phyloP scores from a whole-genome alignment of 805 yeast species.

The Kluyveromyces nonfermentans region DNA sequence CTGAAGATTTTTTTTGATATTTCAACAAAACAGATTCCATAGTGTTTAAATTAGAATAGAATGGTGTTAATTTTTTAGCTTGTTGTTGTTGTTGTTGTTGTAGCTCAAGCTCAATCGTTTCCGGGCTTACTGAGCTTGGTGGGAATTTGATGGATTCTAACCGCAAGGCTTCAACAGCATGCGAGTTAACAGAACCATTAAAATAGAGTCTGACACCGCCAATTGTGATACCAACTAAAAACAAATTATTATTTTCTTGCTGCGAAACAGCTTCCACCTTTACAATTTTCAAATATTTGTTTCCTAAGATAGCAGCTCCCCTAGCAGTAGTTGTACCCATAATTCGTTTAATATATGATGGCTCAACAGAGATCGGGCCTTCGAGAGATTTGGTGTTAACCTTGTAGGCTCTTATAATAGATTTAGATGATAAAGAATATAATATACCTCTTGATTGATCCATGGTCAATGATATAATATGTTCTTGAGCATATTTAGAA shows the following conservation, averaged over 20 bases:
- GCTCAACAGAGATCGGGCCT: conserved; percentile 31
- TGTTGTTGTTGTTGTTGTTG: conserved; percentile 33
- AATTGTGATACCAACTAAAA: conserved; percentile 67
- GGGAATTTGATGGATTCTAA: conserved; percentile 51
- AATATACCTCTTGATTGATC: conserved; percentile 72
- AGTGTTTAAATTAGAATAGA: conserved; percentile 20
- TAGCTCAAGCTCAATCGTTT: conserved; percentile 24
- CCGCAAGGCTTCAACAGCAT: conserved; percentile 33
- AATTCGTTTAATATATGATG: conserved; percentile 31
- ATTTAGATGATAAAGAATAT: conserved; percentile 74
- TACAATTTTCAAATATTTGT: conserved; percentile 50
- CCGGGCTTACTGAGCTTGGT: conserved; percentile 36
- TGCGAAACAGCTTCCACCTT: conserved; percentile 43
- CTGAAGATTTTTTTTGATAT: conserved; percentile 47
- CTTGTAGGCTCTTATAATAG: conserved; percentile 73
- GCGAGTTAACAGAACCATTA: conserved; percentile 32
- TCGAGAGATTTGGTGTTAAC: conserved; percentile 34
- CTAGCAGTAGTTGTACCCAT: conserved; percentile 37
- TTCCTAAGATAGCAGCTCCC: conserved; percentile 46
- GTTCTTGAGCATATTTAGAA: conserved; percentile 38
- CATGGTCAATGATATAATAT: conserved; percentile 51
- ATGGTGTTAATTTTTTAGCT: conserved; percentile 28
- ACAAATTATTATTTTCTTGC: conserved; percentile 58
- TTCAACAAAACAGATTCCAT: conserved; percentile 31
- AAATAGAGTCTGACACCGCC: conserved; percentile 73